Evolutionary conservation across 2,329 filamentous ascomycete species (phyloP), one percentile per base, ranked within the genome.

Genomic region (Stachybotrys elegans): DNA sequence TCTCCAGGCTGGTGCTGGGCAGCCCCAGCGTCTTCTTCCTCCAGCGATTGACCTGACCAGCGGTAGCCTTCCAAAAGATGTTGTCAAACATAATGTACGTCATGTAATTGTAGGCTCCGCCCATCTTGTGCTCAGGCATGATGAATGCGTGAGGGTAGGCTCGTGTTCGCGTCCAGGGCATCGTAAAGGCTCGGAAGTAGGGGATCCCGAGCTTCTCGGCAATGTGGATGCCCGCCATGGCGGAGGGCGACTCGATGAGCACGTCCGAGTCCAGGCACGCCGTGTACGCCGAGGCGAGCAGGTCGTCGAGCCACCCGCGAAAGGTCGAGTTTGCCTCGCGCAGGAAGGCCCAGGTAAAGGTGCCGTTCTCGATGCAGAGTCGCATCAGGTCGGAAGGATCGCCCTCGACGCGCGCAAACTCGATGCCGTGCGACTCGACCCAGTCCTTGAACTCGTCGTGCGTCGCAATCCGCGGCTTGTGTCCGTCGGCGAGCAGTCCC

Each of bases 151-250:
- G 93, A 3, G 93, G 93, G 57, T 98, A 98, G 1, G 92, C 90
- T 43, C 93, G 78, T 14, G 93, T 98, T 40, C 91, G 83, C 1
- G 93, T 95, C 93, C 93, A 98, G 0, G 93, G 93, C 93, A 98
- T 98, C 16, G 90, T 95, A 61, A 98, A 98, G 0, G 91, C 92
- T 44, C 93, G 83, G 71, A 97, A 97, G 64, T 98, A 98, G 1
- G 93, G 93, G 36, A 98, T 94, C 13, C 81, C 76, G 2, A 98
- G 75, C 20, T 90, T 89, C 67, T 98, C 93, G 2, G 93, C 93
- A 52, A 98, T 95, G 63, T 98, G 93, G 43, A 98, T 95, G 21
- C 93, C 93, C 1, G 86, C 90, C 93, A 98, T 98, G 13, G 93
- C 90, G 45, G 88, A 95, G 0, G 93, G 93, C 38, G 88, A 95